These are phyloP conservation scores for Ministeria vibrans DNA, from an alignment of 78 protist genomes.

Conservation along the genomic window DNA sequence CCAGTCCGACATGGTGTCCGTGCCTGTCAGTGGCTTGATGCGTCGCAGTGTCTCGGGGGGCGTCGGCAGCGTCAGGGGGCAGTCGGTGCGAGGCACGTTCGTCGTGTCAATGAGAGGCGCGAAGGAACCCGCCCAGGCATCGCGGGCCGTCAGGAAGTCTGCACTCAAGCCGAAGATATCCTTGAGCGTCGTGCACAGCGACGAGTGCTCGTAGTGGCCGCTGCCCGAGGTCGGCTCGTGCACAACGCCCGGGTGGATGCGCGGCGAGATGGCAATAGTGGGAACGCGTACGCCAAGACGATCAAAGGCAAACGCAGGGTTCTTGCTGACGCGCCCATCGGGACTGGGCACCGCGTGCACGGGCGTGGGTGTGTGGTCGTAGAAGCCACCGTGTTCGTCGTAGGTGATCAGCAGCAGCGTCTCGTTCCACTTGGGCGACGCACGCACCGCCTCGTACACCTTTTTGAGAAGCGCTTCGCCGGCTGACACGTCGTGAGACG, in stretches of 20 bases:
- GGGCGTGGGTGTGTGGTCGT: slow-evolving; percentile 52
- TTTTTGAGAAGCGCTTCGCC: slow-evolving; percentile 33
- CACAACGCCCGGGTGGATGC: background rate
- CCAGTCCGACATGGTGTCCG: too few relatives aligned
- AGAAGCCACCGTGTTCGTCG: slow-evolving; percentile 51
- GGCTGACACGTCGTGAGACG: slow-evolving; percentile 15
- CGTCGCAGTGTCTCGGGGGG: too few relatives aligned
- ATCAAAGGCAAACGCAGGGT: background rate
- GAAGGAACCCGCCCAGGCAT: slow-evolving; percentile 36
- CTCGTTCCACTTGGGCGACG: slow-evolving; percentile 19
- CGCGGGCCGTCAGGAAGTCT: slow-evolving; percentile 28
- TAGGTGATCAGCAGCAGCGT: slow-evolving; percentile 37
- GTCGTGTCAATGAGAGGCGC: too few relatives aligned
- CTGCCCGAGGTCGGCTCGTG: background rate
- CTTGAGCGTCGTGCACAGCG: slow-evolving; percentile 26
- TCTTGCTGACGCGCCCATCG: background rate
- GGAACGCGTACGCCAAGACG: slow-evolving; percentile 33
- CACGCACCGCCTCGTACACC: slow-evolving; percentile 42
- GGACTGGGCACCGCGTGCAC: slow-evolving; percentile 18
- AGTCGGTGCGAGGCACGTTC: slow-evolving; percentile 1
- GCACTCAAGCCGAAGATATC: background rate
- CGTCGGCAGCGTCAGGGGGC: slow-evolving; percentile 12
- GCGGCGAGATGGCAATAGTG: slow-evolving; percentile 14
- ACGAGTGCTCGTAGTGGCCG: slow-evolving; percentile 11
- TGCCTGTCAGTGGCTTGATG: too few relatives aligned